Evolutionary conservation across 129 eudicot species (phyloP).

Genomic region (Saposhnikovia divaricata): DNA sequence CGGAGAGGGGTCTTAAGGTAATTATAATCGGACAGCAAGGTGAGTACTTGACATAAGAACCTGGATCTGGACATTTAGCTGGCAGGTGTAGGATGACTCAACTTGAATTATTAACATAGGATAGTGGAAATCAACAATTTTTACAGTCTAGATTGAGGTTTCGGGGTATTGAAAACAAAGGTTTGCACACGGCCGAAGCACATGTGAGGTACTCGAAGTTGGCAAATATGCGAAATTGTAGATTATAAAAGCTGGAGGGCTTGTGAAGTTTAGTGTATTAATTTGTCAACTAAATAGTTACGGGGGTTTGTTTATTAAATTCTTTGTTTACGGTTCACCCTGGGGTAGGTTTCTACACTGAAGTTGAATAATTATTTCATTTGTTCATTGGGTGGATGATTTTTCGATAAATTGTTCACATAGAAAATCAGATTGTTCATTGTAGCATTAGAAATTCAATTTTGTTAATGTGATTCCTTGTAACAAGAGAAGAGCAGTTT

Average conservation of each 20-base stretch:
- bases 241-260: neutral
- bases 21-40: neutral
- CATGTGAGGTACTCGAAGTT: neutral
- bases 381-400: constrained; percentile 10
- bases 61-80: neutral
- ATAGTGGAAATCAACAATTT: neutral
- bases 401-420: constrained; percentile 1
- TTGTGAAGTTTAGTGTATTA: neutral
- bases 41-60: neutral
- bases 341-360: constrained; percentile 16
- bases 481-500: neutral
- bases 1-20: constrained; percentile 4
- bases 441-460: neutral
- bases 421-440: neutral
- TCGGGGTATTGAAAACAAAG: neutral
- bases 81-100: neutral
- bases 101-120: neutral
- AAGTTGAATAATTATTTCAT: constrained; percentile 24
- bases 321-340: neutral
- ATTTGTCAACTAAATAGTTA: neutral
- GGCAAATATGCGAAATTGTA: neutral
- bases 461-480: neutral
- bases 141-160: neutral
- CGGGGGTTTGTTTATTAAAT: neutral
- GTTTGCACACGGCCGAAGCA: neutral